phyloP scores from a whole-genome alignment of 768 basidiomycete genomes.

The Leccinum longicurvipes region DNA sequence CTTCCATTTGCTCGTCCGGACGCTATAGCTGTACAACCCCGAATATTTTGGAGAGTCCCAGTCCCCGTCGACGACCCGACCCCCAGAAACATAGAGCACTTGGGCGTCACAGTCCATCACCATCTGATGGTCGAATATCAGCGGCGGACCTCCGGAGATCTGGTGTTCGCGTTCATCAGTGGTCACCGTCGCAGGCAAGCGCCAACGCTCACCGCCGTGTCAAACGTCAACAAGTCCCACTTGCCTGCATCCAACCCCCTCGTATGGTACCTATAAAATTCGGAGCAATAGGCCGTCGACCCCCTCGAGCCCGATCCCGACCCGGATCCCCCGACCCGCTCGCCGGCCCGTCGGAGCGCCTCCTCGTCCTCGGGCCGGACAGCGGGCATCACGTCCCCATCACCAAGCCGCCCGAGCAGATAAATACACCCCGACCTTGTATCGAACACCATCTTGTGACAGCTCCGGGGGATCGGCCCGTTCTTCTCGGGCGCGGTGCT shows the following conservation, averaged over 20 bases:
- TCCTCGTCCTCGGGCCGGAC: constrained; percentile 24
- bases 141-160: constrained; percentile 65
- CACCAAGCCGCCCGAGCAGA: constrained; percentile 64
- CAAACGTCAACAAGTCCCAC: constrained; percentile 69
- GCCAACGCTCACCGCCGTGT: constrained; percentile 53
- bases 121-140: constrained; percentile 82
- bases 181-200: too few relatives aligned
- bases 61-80: constrained; percentile 65
- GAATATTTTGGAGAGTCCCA: constrained; percentile 60
- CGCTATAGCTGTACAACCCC: constrained; percentile 72
- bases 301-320: constrained; percentile 1
- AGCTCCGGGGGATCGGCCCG: constrained; percentile 69
- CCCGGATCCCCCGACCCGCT: constrained; percentile 11
- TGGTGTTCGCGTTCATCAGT: constrained; percentile 22
- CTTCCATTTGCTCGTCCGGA: too few relatives aligned
- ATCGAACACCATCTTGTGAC: constrained; percentile 83
- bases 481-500: constrained; percentile 54
- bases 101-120: constrained; percentile 69
- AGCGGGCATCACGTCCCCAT: constrained; percentile 41
- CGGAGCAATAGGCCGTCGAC: constrained; percentile 46
- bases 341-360: constrained; percentile 18
- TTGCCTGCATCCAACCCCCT: constrained; percentile 46
- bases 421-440: constrained; percentile 67
- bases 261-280: constrained; percentile 68
- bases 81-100: constrained; percentile 73